Evolutionary conservation across 495 filamentous ascomycete species (phyloP), one percentile per base, ranked within the genome.

Genomic region (Penicillium manginii): DNA sequence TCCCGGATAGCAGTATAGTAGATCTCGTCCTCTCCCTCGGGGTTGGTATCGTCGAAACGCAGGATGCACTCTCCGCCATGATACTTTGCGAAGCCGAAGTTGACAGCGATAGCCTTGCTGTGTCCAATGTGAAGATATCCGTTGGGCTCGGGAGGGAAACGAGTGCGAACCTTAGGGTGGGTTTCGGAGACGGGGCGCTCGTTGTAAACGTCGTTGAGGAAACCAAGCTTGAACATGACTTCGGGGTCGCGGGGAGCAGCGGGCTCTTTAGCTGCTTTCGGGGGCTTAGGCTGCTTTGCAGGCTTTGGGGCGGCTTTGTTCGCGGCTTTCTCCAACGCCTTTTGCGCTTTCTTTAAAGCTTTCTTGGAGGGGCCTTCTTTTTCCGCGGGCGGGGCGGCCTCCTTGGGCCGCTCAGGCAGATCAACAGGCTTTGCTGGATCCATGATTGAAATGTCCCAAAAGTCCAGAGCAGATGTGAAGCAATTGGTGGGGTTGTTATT

Each of bases 51-150:
- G 70, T 92, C 89, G 66, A 87, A 91, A 53, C 87, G 75, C 59
- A 86, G 71, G 32, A 84, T 83, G 73, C 84, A 89, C 54, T 89
- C 78, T 52, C 96, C 96, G 12, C 88, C 88, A 71, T 96, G 88
- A 66, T 88, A 86, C 62, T 84, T 86, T 11, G 94, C 94, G 74
- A 97, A 97, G 0, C 94, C 96, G 70, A 98, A 98, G 75, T 98
- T 98, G 65, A 98, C 84, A 0, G 91, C 86, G 73, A 98, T 97
- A n/a, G 94, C 94, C 77, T 98, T 98, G 61, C 86, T 87, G 70
- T 98, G 94, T 18, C 93, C 93, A 67, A 97, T 91, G 66, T 96
- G 93, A 14, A 96, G 83, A 71, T 70, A 84, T 55, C 81, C 81
- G 57, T 84, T 84, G 35, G 92, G 92, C 74, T 98, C 96, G 15